phyloP scores from a whole-genome alignment of 1,139 yeast genomes.

The Taphrina wiesneri region DNA sequence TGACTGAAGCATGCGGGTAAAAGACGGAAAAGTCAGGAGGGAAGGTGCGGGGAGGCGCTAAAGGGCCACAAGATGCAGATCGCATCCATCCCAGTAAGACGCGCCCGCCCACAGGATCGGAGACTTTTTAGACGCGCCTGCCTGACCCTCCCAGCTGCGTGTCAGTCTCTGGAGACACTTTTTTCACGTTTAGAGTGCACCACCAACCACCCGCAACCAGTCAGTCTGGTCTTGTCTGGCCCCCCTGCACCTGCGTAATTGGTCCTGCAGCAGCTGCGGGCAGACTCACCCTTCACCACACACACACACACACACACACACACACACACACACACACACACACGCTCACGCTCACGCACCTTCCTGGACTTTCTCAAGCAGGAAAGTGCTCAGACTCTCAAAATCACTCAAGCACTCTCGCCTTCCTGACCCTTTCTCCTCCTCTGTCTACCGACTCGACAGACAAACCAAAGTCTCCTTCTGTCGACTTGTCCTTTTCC shows the following conservation, averaged over 20 bases:
- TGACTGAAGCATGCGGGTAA: too few species aligned
- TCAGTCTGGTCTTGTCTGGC: too few species aligned
- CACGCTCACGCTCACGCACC: neutral
- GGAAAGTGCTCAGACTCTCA: neutral
- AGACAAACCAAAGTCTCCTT: neutral
- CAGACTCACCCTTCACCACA: too few species aligned
- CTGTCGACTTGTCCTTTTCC: neutral
- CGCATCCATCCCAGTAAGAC: neutral
- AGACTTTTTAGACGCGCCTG: neutral
- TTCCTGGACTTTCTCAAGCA: neutral
- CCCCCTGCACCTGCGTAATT: neutral
- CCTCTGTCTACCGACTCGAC: neutral
- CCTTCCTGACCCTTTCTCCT: neutral
- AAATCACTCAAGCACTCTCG: neutral
- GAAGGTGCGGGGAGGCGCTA: neutral
- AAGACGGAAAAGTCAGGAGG: neutral
- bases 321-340: neutral
- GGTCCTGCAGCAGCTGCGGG: neutral
- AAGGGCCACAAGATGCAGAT: neutral
- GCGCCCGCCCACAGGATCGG: neutral
- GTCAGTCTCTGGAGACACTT: neutral
- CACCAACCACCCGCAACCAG: neutral
- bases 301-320: neutral
- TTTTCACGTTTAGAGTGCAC: neutral
- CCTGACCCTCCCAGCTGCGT: neutral